A percentile compares a stretch with the other conserved stretches of the same genome.
Conservation (phyloP, 78 protist genomes). For the Dictyostelium brefeldianum region DNA sequence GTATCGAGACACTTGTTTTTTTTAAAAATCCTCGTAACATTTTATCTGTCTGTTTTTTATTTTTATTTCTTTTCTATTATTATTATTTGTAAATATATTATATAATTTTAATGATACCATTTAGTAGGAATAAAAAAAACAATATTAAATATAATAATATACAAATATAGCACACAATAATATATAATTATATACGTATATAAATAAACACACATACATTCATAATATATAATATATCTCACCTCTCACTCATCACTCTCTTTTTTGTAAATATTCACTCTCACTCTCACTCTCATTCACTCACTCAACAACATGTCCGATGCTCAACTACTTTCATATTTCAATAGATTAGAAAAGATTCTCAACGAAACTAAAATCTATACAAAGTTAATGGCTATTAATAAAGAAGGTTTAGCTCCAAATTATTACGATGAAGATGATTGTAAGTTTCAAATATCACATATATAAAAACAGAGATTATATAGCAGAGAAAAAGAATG, state of each 20-base stretch:
- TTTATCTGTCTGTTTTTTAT: not conserved
- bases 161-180: not conserved
- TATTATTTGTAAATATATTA: not conserved
- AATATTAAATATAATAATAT: not conserved
- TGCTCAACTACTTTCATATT: constrained; percentile 41
- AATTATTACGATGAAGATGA: constrained; percentile 47
- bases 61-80: not conserved
- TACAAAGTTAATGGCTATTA: constrained; percentile 4
- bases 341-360: constrained; percentile 52
- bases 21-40: too few relatives aligned
- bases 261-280: not conserved
- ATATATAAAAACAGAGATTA: not conserved
- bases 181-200: not conserved
- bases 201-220: not conserved
- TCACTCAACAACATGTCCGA: constrained; percentile 59
- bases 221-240: not conserved
- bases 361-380: constrained; percentile 63
- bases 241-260: not conserved
- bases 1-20: too few relatives aligned
- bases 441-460: constrained; percentile 10
- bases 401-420: constrained; percentile 23
- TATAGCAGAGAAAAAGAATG: not conserved
- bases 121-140: not conserved
- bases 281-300: not conserved
- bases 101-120: constrained; percentile 3